Conservation (phyloP, 176 grass and related monocot species). For the Sorghum bicolor region DNA sequence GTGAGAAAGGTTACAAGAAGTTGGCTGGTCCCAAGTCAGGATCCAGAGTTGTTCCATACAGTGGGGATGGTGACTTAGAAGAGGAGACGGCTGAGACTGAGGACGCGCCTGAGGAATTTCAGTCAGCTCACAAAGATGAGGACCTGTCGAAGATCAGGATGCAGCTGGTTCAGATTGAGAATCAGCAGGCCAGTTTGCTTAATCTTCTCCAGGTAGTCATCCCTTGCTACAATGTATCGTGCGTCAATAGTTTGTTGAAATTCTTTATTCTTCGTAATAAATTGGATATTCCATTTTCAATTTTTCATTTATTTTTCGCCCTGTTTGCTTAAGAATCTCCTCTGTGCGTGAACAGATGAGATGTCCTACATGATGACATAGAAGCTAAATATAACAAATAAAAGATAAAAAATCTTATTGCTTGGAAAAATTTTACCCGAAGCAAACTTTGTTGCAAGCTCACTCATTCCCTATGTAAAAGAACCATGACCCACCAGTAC, state of each 20-base stretch:
- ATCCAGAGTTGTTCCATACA: constrained; percentile 66
- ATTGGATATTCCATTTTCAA: neutral
- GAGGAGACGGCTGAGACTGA: constrained; percentile 30
- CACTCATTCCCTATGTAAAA: constrained; percentile 7
- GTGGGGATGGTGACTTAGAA: constrained; percentile 47
- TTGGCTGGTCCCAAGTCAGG: constrained; percentile 53
- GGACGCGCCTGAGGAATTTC: constrained; percentile 43
- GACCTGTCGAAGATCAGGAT: constrained; percentile 73
- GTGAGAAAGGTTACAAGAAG: constrained; percentile 64
- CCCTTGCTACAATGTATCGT: neutral
- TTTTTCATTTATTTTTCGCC: neutral
- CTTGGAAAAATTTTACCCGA: neutral
- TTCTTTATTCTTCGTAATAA: neutral
- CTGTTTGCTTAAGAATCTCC: neutral
- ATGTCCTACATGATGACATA: neutral
- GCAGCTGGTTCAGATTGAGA: constrained; percentile 97
- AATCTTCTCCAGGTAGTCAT: constrained; percentile 87
- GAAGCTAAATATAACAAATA: neutral
- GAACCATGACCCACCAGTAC: neutral
- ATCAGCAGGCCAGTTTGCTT: constrained; percentile 81
- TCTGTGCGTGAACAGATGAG: neutral
- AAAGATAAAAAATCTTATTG: neutral
- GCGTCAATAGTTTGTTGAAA: neutral
- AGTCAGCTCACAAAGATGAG: constrained; percentile 52
- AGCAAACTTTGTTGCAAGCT: constrained; percentile 4